phyloP scores from a whole-genome alignment of 176 grass and related monocot genomes.

The Carex scoparia region DNA sequence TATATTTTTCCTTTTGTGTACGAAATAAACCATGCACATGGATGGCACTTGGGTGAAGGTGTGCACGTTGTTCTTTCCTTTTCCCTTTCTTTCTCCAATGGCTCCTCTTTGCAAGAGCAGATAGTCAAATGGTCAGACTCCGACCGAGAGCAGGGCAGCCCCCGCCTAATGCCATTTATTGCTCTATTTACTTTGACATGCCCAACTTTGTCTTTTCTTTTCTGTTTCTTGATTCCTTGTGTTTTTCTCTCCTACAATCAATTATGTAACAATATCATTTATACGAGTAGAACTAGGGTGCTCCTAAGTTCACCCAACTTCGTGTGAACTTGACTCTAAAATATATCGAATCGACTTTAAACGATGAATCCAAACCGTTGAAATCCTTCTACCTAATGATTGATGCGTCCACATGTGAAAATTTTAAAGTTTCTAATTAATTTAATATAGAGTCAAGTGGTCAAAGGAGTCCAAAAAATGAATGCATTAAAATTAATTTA shows the following conservation, averaged over 20 bases:
- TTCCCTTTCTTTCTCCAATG: slow-evolving; percentile 11
- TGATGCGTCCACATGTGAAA: too few relatives aligned
- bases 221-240: neutral
- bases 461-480: too few relatives aligned
- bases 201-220: neutral
- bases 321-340: too few relatives aligned
- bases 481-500: too few relatives aligned
- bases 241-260: neutral
- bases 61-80: neutral
- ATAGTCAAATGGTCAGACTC: slow-evolving; percentile 7
- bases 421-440: too few relatives aligned
- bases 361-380: too few relatives aligned
- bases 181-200: neutral
- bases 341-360: too few relatives aligned
- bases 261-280: neutral
- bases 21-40: neutral
- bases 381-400: too few relatives aligned
- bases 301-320: too few relatives aligned
- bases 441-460: too few relatives aligned
- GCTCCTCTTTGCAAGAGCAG: slow-evolving; percentile 9
- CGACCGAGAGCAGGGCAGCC: neutral
- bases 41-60: neutral
- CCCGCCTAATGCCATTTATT: slow-evolving; percentile 9
- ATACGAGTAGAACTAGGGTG: too few relatives aligned
- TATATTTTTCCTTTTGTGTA: neutral